Evolutionary conservation across 2,329 filamentous ascomycete genomes (phyloP).

Genomic region (Pseudogymnoascus sp.): DNA sequence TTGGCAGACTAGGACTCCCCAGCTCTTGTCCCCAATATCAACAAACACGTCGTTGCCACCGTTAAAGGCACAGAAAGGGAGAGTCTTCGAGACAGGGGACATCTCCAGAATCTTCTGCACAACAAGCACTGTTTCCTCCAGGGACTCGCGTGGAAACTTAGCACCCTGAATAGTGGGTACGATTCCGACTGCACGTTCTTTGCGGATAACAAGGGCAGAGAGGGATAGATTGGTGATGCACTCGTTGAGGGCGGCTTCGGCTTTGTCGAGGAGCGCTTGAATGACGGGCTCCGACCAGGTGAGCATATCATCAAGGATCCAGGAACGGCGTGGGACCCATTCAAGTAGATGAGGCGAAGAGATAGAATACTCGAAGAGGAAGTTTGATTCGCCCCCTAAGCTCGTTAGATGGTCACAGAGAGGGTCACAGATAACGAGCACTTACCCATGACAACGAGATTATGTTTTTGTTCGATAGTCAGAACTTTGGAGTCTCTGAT

Average conservation of each 20-base stretch:
- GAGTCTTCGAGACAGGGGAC: constrained; percentile 52
- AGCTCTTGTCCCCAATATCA: constrained; percentile 95
- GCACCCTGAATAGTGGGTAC: constrained; percentile 53
- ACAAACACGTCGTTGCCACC: constrained; percentile 97
- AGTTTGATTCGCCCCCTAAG: constrained; percentile 78
- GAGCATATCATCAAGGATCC: constrained; percentile 72
- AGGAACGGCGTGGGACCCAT: constrained; percentile 55
- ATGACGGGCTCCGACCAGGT: constrained; percentile 72
- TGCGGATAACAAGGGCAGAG: constrained; percentile 71
- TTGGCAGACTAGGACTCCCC: constrained; percentile 90
- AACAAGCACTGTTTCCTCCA: constrained; percentile 92
- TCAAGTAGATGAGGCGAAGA: constrained; percentile 57
- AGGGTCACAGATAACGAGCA: constrained; percentile 8
- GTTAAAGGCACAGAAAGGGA: constrained; percentile 98
- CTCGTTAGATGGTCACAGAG: constrained; percentile 5
- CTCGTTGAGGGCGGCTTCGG: constrained; percentile 73
- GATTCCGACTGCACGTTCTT: constrained; percentile 78
- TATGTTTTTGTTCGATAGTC: constrained; percentile 59
- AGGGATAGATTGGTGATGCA: constrained; percentile 73
- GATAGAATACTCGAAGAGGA: constrained; percentile 72
- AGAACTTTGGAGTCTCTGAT: constrained; percentile 53
- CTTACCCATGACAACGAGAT: constrained; percentile 71
- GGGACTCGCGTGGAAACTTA: constrained; percentile 73
- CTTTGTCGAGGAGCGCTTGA: constrained; percentile 72
- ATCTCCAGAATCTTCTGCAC: constrained; percentile 89